Evolutionary conservation across 1,139 yeast species (phyloP).

Genomic region (Protomyces pachydermus): DNA sequence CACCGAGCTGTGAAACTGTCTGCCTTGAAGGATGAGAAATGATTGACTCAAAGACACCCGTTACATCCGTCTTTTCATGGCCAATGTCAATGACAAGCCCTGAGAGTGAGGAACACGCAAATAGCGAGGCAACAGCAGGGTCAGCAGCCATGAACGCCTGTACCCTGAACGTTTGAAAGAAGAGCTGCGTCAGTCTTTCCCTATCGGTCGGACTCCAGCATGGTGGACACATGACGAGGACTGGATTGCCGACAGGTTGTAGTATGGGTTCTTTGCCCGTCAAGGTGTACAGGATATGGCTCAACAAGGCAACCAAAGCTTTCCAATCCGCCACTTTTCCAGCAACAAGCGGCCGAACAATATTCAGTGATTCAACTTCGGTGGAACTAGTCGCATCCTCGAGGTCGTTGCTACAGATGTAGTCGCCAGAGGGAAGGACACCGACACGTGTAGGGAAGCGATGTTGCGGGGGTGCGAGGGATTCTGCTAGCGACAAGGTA

Average conservation of each 20-base stretch:
- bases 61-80: slow-evolving; percentile 48
- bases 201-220: slow-evolving; percentile 27
- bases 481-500: slow-evolving; percentile 29
- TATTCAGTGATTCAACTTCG: background rate
- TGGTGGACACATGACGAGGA: slow-evolving; percentile 28
- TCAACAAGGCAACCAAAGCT: slow-evolving; percentile 35
- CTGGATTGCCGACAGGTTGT: slow-evolving; percentile 26
- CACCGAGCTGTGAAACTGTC: slow-evolving; percentile 46
- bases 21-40: background rate
- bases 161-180: slow-evolving; percentile 67
- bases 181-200: slow-evolving; percentile 37
- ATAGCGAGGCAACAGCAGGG: slow-evolving; percentile 62
- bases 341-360: slow-evolving; percentile 24
- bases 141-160: slow-evolving; percentile 72
- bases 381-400: background rate
- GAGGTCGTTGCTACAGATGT: slow-evolving; percentile 7
- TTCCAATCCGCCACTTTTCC: slow-evolving; percentile 29
- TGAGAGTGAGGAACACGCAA: slow-evolving; percentile 60
- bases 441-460: slow-evolving; percentile 5
- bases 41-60: slow-evolving; percentile 7
- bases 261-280: slow-evolving; percentile 4
- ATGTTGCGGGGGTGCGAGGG: slow-evolving; percentile 29
- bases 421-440: background rate
- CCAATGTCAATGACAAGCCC: slow-evolving; percentile 82
- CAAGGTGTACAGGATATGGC: slow-evolving; percentile 17